These are phyloP conservation scores for Prunus davidiana DNA, from an alignment of 306 rosid genomes.

Conservation along the genomic window DNA sequence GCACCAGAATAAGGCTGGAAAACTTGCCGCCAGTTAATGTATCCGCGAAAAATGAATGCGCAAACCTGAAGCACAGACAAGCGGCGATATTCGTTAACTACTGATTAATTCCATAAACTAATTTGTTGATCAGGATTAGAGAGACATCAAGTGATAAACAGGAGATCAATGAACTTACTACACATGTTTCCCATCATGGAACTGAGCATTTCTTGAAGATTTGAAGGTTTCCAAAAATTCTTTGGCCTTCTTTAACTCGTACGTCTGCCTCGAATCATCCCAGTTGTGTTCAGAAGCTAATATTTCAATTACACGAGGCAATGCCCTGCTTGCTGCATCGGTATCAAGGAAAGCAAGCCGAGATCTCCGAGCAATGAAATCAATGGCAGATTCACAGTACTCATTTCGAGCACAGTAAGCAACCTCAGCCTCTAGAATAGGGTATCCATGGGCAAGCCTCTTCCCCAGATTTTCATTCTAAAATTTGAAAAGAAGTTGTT, in stretches of 20 bases:
- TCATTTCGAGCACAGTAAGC: slow-evolving; percentile 97
- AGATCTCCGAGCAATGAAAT: slow-evolving; percentile 92
- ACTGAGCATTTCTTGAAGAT: slow-evolving; percentile 84
- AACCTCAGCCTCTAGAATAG: slow-evolving; percentile 95
- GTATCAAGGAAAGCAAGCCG: slow-evolving; percentile 98
- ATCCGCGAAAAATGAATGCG: neutral
- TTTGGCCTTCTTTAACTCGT: slow-evolving; percentile 63
- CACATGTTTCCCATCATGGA: slow-evolving; percentile 80
- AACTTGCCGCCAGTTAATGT: slow-evolving; percentile 3
- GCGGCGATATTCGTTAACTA: neutral
- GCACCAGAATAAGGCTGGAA: neutral
- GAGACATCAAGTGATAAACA: neutral
- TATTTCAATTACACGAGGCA: slow-evolving; percentile 85
- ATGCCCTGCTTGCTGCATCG: slow-evolving; percentile 78
- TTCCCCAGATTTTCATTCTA: slow-evolving; percentile 87
- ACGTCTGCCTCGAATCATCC: slow-evolving; percentile 71
- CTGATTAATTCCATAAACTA: neutral
- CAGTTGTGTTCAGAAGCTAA: slow-evolving; percentile 81
- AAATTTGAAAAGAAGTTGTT: slow-evolving; percentile 12
- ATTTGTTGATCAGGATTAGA: neutral
- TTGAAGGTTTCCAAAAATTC: slow-evolving; percentile 80
- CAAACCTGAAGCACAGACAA: slow-evolving; percentile 2
- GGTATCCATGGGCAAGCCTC: slow-evolving; percentile 95
- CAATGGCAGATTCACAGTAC: slow-evolving; percentile 91
- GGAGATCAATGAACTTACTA: slow-evolving; percentile 34